Conservation (phyloP, 495 filamentous ascomycete species). For the Xylaria bambusicola region DNA sequence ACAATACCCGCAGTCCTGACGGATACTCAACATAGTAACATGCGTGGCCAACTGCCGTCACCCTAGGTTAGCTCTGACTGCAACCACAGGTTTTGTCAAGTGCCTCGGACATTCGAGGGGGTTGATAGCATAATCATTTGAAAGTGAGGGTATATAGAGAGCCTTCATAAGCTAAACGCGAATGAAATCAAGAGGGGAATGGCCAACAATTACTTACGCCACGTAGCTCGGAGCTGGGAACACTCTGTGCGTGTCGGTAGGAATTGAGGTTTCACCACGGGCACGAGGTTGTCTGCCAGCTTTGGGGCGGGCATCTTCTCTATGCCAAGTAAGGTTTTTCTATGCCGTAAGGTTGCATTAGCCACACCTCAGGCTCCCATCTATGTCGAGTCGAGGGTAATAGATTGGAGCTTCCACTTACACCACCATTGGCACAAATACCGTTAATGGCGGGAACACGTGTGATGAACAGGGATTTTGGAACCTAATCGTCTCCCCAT, state of each 20-base stretch:
- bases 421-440: not conserved
- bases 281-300: constrained; percentile 62
- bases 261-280: constrained; percentile 70
- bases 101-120: not conserved
- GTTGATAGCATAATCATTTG: too few species aligned
- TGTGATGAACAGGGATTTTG: constrained; percentile 39
- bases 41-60: constrained; percentile 69
- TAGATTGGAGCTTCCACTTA: too few species aligned
- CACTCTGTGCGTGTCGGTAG: constrained; percentile 58
- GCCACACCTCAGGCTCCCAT: not conserved
- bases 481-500: constrained; percentile 38
- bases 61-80: not conserved
- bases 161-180: too few species aligned
- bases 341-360: constrained; percentile 5
- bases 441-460: constrained; percentile 3
- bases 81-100: not conserved
- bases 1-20: constrained; percentile 81
- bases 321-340: not conserved
- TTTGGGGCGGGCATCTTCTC: constrained; percentile 48
- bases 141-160: too few species aligned
- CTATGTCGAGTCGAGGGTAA: too few species aligned
- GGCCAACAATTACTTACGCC: constrained; percentile 45
- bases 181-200: too few species aligned
- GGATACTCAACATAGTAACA: constrained; percentile 95
- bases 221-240: constrained; percentile 77